These are phyloP conservation scores for Metarhizium humberi DNA, from an alignment of 2,329 filamentous ascomycete species.

Conservation along the genomic window DNA sequence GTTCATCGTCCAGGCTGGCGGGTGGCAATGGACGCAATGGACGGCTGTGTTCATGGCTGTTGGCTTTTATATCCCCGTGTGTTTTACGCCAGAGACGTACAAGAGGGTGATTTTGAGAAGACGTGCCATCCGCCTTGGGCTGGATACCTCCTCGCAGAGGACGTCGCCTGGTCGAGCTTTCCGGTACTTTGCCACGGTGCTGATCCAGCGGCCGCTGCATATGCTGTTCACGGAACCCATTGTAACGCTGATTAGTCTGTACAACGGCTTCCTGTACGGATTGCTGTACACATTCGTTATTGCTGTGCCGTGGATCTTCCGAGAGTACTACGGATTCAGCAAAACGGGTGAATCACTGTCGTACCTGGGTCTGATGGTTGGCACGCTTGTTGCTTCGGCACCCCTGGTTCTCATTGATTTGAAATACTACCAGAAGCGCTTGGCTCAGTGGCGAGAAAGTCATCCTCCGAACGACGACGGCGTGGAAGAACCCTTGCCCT, in stretches of 20 bases:
- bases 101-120: conserved; percentile 45
- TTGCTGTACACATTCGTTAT: conserved; percentile 52
- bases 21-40: conserved; percentile 53
- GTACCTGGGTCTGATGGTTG: conserved; percentile 60
- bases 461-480: conserved; percentile 28
- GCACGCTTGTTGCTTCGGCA: conserved; percentile 44
- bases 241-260: conserved; percentile 54
- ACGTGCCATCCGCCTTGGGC: conserved; percentile 28
- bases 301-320: conserved; percentile 58
- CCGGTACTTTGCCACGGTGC: conserved; percentile 26
- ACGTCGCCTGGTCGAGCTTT: conserved; percentile 15
- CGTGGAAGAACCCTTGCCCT: conserved; percentile 39
- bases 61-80: conserved; percentile 47
- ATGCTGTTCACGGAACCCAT: conserved; percentile 64
- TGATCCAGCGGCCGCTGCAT: conserved; percentile 55
- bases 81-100: conserved; percentile 53
- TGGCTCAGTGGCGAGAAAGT: conserved; percentile 36
- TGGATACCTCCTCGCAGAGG: conserved; percentile 16
- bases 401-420: conserved; percentile 38
- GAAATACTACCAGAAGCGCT: conserved; percentile 42
- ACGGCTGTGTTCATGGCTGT: conserved; percentile 26
- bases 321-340: conserved; percentile 48
- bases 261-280: conserved; percentile 54
- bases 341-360: conserved; percentile 51
- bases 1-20: conserved; percentile 53